Evolutionary conservation across 257 asterid species (phyloP), one percentile per base, ranked within the genome.

Genomic region (Plantago elongata): DNA sequence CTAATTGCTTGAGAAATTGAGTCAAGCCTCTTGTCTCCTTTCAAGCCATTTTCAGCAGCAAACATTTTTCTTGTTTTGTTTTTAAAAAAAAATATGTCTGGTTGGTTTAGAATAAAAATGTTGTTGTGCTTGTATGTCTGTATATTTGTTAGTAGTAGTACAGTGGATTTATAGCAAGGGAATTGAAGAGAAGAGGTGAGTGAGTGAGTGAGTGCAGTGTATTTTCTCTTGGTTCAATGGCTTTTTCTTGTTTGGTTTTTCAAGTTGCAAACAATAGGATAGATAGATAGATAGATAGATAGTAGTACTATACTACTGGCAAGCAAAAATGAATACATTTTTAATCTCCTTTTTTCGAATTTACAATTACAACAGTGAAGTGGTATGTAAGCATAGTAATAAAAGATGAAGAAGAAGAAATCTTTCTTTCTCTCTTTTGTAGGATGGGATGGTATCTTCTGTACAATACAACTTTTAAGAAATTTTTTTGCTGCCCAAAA

Each of bases 21-120:
- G 54, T 74, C 49, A 63, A 85, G 83, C 52, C 95, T 83, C 8
- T 90, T 82, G 69, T 88, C 96, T 37, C 88, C 96, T 69, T 72
- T 79, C 68, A 88, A 64, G 52, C 96, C 96, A 78, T 88, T 83
- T 73, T 88, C 95, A 51, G 86, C 81, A 46, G 96, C 95, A 77
- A 81, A 85, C 96, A 88, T 82, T 59, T 71, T 75, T 52, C 3
- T 63, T 11, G 46, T 29, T 34, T 61, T 44, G 51, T 3, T 63
- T 10, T 50, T 45, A n/a, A n/a, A n/a, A n/a, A n/a, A n/a, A n/a
- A n/a, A n/a, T n/a, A n/a, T 22, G 27, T 22, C 27, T 22, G 27
- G 1, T 22, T 2, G 27, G 27, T 22, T 22, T 22, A 22, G 2
- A 22, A 22, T 22, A 22, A 22, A 22, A 22, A 22, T 45, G 38